Percentiles rank a stretch among this genome's conserved stretches.
Conservation (phyloP, 1,139 yeast species). For the Geotrichum bryndzae region DNA sequence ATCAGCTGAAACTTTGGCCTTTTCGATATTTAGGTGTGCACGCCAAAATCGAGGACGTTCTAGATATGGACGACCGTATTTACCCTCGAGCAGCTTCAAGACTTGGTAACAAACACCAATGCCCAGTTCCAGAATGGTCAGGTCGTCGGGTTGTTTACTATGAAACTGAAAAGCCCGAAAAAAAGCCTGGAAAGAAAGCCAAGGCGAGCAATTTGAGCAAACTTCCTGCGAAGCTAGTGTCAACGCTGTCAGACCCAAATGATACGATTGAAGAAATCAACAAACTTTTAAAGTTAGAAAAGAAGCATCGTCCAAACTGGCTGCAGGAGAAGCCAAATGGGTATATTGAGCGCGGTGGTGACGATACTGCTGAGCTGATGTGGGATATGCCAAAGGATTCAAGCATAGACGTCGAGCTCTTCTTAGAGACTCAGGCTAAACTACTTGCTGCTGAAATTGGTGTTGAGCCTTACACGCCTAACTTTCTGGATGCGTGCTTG, state of each 20-base stretch:
- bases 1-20: constrained; percentile 48
- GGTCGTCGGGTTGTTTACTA: constrained; percentile 66
- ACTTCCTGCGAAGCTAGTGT: not conserved
- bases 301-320: constrained; percentile 61
- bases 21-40: constrained; percentile 77
- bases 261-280: constrained; percentile 22
- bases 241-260: not conserved
- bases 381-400: constrained; percentile 49
- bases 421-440: constrained; percentile 46
- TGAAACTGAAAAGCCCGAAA: constrained; percentile 37
- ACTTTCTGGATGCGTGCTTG: constrained; percentile 70
- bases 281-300: constrained; percentile 44
- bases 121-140: constrained; percentile 60
- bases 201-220: constrained; percentile 11
- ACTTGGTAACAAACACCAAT: constrained; percentile 71
- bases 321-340: constrained; percentile 73
- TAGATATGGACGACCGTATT: constrained; percentile 74
- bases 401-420: constrained; percentile 28
- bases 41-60: constrained; percentile 68
- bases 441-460: constrained; percentile 51
- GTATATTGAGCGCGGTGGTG: constrained; percentile 80
- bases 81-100: constrained; percentile 79
- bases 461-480: constrained; percentile 49
- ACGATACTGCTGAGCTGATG: constrained; percentile 58
- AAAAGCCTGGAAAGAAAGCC: constrained; percentile 20